Base-by-base conservation (phyloP, 2,329 filamentous ascomycete genomes). In the Paecilomyces variotii region DNA sequence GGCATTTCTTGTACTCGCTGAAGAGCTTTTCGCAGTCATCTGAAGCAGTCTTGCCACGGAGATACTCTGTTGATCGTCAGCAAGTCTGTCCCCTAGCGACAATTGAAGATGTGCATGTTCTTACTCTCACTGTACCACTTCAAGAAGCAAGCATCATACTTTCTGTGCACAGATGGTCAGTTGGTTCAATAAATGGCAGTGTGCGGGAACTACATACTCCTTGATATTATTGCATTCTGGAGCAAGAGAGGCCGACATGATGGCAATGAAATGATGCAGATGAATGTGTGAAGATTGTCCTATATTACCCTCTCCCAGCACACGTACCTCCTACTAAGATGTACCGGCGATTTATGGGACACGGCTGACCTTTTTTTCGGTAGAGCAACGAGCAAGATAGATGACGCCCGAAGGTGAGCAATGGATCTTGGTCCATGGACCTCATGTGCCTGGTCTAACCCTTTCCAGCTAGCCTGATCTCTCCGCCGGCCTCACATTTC, bases 111-210 rank as follows among this genome's bases (percentile, higher is more conserved):
- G 28, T 55, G 56, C 27, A 63, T 30, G 39, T 19, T 75, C 87
- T 60, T 81, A 97, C 94, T 97, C 77, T 99, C 94, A 72, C 92
- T 97, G 75, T 99, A 99, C 94, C 94, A 99, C 78, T 96, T 97
- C 63, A 99, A 79, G 73, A 99, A 99, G 78, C 94, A 99, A 56
- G 88, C 92, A 74, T 99, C 94, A 72, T 99, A 99, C 67, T 87
- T 90, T 73, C 92, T 97, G 26, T 56, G 30, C 34, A 2, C 19
- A 19, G 19, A 19, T 19, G n/a, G 63, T 68, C 63, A 65, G 57
- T 55, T 50, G 50, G 4, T 49, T 55, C 51, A 57, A 58, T 39
- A 61, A 61, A 14, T 25, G 11, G 58, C 56, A 27, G 25, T 45
- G 28, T 14, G 25, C 30, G n/a, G 26, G 19, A 30, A 26, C 24